These are phyloP conservation scores for Boletales sp. DNA, from an alignment of 768 basidiomycete genomes.

Conservation along the genomic window DNA sequence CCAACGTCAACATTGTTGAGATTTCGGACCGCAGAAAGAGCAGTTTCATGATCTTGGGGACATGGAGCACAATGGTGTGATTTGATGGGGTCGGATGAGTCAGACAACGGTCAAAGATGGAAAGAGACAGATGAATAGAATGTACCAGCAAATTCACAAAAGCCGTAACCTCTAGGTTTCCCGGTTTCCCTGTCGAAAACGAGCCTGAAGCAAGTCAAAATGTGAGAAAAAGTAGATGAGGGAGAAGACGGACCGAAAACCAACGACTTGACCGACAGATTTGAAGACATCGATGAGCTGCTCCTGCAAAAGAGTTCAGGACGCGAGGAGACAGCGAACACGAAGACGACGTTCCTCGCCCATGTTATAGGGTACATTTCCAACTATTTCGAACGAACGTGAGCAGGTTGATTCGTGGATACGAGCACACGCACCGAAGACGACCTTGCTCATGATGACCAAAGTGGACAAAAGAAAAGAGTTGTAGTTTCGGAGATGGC, in stretches of 20 bases:
- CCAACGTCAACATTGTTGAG: slow-evolving; percentile 90
- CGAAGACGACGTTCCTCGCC: slow-evolving; percentile 49
- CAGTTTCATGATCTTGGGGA: slow-evolving; percentile 87
- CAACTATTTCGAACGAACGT: slow-evolving; percentile 44
- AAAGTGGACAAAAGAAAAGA: too few relatives aligned
- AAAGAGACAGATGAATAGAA: slow-evolving; percentile 32
- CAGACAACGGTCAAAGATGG: slow-evolving; percentile 31
- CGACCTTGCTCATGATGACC: slow-evolving; percentile 60
- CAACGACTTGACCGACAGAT: slow-evolving; percentile 82
- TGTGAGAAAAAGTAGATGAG: neutral
- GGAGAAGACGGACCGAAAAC: slow-evolving; percentile 59
- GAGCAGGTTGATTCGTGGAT: neutral
- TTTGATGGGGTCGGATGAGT: slow-evolving; percentile 29
- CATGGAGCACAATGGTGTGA: slow-evolving; percentile 6
- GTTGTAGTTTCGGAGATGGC: neutral
- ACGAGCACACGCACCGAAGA: slow-evolving; percentile 52
- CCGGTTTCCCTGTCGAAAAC: slow-evolving; percentile 93
- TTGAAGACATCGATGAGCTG: slow-evolving; percentile 87
- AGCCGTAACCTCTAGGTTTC: slow-evolving; percentile 91
- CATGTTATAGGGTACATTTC: slow-evolving; percentile 91
- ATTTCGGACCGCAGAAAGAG: slow-evolving; percentile 91
- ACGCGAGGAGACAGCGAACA: neutral
- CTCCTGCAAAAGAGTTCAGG: slow-evolving; percentile 42
- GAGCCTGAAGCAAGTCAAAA: slow-evolving; percentile 44
- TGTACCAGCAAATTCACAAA: slow-evolving; percentile 90